Conservation (phyloP, 1,284 basidiomycete species). For the Sutorius eximius region DNA sequence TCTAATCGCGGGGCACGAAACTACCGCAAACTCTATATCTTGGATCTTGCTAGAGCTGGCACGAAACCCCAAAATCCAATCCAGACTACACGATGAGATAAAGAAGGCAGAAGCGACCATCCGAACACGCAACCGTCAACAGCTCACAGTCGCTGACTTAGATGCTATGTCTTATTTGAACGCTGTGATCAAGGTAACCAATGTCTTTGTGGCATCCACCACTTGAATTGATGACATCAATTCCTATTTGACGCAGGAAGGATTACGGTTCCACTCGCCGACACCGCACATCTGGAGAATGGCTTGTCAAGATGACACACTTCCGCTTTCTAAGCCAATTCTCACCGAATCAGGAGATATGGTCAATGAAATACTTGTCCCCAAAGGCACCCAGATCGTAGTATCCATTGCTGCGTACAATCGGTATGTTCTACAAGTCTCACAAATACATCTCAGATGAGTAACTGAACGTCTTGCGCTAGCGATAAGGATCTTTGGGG, state of each 20-base stretch:
- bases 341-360: constrained; percentile 35
- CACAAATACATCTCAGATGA: not conserved
- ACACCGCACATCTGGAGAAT: constrained; percentile 34
- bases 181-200: constrained; percentile 51
- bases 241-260: constrained; percentile 31
- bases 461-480: not conserved
- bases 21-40: too few species aligned
- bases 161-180: constrained; percentile 51
- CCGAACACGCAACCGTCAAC: too few species aligned
- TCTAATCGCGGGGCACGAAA: too few species aligned
- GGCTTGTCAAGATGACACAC: constrained; percentile 41
- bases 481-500: constrained; percentile 52
- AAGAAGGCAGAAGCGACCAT: too few species aligned
- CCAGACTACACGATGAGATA: too few species aligned
- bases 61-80: too few species aligned
- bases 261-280: constrained; percentile 39
- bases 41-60: too few species aligned
- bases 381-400: constrained; percentile 35
- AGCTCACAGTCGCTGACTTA: constrained; percentile 35
- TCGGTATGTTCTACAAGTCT: constrained; percentile 22
- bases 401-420: constrained; percentile 40
- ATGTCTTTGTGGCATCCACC: too few species aligned
- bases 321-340: constrained; percentile 47
- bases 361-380: constrained; percentile 38
- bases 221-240: not conserved